A percentile compares a stretch with the other conserved stretches of the same genome.
Conservation (phyloP, 2,329 filamentous ascomycete genomes). For the Neurospora sp. region DNA sequence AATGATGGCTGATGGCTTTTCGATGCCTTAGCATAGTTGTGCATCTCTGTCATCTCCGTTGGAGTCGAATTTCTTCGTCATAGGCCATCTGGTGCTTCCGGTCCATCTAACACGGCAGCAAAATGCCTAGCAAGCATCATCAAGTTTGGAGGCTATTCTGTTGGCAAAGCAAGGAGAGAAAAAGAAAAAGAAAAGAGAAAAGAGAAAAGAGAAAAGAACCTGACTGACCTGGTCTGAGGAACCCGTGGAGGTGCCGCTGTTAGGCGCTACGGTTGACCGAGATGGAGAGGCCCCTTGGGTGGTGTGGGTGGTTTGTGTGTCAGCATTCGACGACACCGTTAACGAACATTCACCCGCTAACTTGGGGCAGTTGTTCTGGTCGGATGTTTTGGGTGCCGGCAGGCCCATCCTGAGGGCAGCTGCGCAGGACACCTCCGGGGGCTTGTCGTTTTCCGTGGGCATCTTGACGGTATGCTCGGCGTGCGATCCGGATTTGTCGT, state of each 20-base stretch:
- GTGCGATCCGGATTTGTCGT: background rate
- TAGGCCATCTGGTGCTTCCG: too few relatives aligned
- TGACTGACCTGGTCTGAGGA: background rate
- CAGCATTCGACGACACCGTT: background rate
- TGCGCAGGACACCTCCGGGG: background rate
- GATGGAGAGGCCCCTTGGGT: background rate
- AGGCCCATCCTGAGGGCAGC: background rate
- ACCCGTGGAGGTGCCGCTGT: background rate
- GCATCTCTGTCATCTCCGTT: background rate
- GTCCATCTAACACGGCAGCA: background rate
- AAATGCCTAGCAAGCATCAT: background rate
- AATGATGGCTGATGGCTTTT: background rate
- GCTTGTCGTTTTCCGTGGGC: background rate
- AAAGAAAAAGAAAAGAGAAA: background rate
- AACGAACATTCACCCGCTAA: background rate
- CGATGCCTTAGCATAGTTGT: background rate
- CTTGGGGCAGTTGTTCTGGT: background rate
- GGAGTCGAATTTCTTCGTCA: background rate
- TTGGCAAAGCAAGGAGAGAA: background rate
- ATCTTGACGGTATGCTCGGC: background rate
- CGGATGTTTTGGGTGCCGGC: background rate
- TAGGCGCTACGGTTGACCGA: background rate
- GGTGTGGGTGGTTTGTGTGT: background rate
- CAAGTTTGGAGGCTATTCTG: background rate
- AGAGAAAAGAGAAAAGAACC: background rate